phyloP scores from a whole-genome alignment of 169 alveolate genomes.

The Theileria sp. region DNA sequence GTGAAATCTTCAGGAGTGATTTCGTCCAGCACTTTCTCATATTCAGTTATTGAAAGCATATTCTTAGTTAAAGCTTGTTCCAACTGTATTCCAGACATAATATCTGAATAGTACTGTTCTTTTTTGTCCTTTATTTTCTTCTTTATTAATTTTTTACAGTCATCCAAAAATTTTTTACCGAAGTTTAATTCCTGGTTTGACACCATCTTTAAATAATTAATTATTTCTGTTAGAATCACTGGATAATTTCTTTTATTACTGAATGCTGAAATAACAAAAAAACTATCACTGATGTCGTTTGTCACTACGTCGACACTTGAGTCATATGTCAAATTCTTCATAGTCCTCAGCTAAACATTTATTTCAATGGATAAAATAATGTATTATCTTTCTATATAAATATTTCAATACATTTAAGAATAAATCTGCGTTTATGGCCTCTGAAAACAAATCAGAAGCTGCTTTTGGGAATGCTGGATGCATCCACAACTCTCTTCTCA shows the following conservation, averaged over 20 bases:
- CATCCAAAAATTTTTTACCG: slow-evolving; percentile 36
- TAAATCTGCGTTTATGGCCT: slow-evolving; percentile 39
- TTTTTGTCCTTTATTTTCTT: slow-evolving; percentile 36
- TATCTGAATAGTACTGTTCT: neutral
- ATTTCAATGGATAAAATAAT: neutral
- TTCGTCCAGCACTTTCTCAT: slow-evolving; percentile 47
- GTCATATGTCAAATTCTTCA: slow-evolving; percentile 82
- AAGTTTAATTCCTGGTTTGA: slow-evolving; percentile 26
- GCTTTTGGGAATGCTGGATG: slow-evolving; percentile 67
- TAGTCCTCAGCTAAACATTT: slow-evolving; percentile 69
- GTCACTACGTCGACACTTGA: slow-evolving; percentile 77
- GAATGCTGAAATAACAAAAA: slow-evolving; percentile 75
- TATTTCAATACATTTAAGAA: slow-evolving; percentile 33
- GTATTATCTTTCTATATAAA: neutral
- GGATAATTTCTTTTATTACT: slow-evolving; percentile 71
- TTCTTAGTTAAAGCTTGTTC: slow-evolving; percentile 36
- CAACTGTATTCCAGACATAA: slow-evolving; percentile 56
- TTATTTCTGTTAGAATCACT: slow-evolving; percentile 65
- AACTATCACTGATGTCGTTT: slow-evolving; percentile 75
- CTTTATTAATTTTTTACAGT: slow-evolving; percentile 52
- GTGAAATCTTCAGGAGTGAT: slow-evolving; percentile 50
- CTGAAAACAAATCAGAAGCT: slow-evolving; percentile 58
- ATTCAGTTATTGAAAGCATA: slow-evolving; percentile 35
- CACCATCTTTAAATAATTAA: neutral
- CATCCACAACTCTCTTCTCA: slow-evolving; percentile 57